A percentile compares a stretch with the other conserved stretches of the same genome.
Conservation (phyloP, 768 basidiomycete species). For the Coprinopsis cinerea region DNA sequence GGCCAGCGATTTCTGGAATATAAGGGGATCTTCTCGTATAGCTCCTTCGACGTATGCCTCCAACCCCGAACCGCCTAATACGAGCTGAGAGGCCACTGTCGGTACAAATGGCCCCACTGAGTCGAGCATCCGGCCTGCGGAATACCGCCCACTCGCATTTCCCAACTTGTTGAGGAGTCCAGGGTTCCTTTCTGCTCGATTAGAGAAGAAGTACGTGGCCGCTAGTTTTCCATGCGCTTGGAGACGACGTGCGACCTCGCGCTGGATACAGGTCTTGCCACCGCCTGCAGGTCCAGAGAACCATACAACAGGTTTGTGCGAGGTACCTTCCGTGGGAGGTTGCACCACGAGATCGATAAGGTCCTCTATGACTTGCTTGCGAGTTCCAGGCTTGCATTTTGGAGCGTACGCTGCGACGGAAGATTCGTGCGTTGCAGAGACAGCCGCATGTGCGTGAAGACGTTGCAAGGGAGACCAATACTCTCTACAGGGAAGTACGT, state of each 20-base stretch:
- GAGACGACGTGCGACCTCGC: not conserved
- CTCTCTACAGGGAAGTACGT: not conserved
- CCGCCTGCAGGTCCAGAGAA: slow-evolving; percentile 4
- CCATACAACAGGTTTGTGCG: not conserved
- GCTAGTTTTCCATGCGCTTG: not conserved
- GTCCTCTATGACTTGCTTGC: not conserved
- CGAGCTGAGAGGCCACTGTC: too few relatives aligned
- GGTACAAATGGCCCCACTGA: too few relatives aligned
- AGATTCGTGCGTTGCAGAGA: not conserved
- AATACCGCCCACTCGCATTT: too few relatives aligned
- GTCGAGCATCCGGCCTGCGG: too few relatives aligned
- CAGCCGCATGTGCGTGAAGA: not conserved
- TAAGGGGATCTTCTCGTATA: too few relatives aligned
- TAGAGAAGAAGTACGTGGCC: slow-evolving; percentile 5
- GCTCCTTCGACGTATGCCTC: too few relatives aligned
- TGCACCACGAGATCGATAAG: not conserved
- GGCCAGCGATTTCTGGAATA: too few relatives aligned
- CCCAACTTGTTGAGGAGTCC: not conserved
- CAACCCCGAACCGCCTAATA: too few relatives aligned
- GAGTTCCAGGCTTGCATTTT: slow-evolving; percentile 1
- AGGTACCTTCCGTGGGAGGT: not conserved
- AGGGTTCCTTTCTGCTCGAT: not conserved
- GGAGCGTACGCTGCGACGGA: not conserved
- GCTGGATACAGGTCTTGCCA: slow-evolving; percentile 3
- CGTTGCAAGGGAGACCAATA: not conserved